phyloP scores from a whole-genome alignment of 371 early-diverging fungal species.

The Lichtheimia ornata region DNA sequence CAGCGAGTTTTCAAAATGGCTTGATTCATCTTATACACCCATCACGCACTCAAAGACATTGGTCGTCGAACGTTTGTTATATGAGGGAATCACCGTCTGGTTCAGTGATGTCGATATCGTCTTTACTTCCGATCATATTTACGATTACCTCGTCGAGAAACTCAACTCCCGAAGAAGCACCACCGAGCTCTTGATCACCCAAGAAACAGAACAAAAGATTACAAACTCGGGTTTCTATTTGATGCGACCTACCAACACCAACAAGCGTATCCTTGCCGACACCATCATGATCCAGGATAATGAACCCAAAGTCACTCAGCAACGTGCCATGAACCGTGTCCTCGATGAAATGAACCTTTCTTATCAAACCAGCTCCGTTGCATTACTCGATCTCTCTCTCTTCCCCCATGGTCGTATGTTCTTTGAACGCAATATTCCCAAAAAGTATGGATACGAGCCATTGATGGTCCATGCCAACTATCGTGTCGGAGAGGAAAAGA shows the following conservation, averaged over 20 bases:
- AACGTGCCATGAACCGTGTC: conserved; percentile 49
- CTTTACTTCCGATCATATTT: conserved; percentile 40
- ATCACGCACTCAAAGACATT: conserved; percentile 42
- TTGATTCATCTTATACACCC: conserved; percentile 28
- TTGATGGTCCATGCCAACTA: conserved; percentile 55
- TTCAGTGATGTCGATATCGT: conserved; percentile 57
- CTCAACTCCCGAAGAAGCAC: conserved; percentile 25
- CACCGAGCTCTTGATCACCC: conserved; percentile 43
- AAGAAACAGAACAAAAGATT: conserved; percentile 44
- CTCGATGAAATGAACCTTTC: conserved; percentile 40
- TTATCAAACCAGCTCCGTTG: conserved; percentile 45
- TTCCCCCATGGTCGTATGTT: conserved; percentile 52
- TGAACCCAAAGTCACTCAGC: conserved; percentile 48
- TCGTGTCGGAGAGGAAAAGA: conserved; percentile 58
- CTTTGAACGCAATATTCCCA: conserved; percentile 42
- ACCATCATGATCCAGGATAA: conserved; percentile 48
- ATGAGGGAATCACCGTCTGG: conserved; percentile 45
- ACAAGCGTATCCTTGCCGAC: conserved; percentile 43
- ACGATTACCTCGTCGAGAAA: conserved; percentile 40
- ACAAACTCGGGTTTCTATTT: conserved; percentile 53
- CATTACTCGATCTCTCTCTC: conserved; percentile 35
- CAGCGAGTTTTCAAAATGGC: conserved; percentile 29
- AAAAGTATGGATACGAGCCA: conserved; percentile 37
- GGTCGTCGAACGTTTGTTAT: conserved; percentile 41
- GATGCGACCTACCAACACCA: conserved; percentile 44